Conservation (phyloP, 768 basidiomycete genomes). For the Pleurotus ostreatus region DNA sequence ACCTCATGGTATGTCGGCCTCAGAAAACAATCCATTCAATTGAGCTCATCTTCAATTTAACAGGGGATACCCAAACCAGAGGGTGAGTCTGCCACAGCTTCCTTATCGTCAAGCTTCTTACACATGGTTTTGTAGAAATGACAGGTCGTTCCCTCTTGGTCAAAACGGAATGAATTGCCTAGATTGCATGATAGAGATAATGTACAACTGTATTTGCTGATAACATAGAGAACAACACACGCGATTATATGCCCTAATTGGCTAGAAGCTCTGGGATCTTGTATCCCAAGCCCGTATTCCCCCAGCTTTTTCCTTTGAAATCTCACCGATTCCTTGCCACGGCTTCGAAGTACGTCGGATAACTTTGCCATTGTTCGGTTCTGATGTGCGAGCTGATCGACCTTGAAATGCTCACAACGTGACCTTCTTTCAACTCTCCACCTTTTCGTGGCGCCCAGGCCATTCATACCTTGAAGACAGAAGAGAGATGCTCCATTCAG, state of each 20-base stretch:
- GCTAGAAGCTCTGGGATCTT: neutral
- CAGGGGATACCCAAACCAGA: constrained; percentile 66
- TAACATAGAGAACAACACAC: neutral
- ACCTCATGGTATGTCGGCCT: constrained; percentile 46
- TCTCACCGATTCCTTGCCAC: constrained; percentile 21
- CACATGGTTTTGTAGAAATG: constrained; percentile 40
- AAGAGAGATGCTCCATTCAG: no score
- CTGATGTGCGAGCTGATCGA: constrained; percentile 17
- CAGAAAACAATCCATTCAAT: constrained; percentile 1
- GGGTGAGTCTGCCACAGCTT: constrained; percentile 35
- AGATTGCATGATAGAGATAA: neutral
- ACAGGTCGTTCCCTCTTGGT: constrained; percentile 52
- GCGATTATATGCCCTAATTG: neutral
- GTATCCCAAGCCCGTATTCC: neutral
- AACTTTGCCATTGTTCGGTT: constrained; percentile 23
- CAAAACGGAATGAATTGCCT: constrained; percentile 5
- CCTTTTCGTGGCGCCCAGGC: no score
- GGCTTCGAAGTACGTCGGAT: constrained; percentile 30
- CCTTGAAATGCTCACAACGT: constrained; percentile 13
- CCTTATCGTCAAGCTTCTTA: constrained; percentile 7
- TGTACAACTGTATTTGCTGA: neutral
- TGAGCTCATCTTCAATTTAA: neutral
- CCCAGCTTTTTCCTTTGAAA: neutral
- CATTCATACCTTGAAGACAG: constrained; percentile 14
- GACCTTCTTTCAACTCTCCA: neutral